Evolutionary conservation across 1,284 basidiomycete genomes (phyloP).

Genomic region (Cutaneotrichosporon cavernicola): DNA sequence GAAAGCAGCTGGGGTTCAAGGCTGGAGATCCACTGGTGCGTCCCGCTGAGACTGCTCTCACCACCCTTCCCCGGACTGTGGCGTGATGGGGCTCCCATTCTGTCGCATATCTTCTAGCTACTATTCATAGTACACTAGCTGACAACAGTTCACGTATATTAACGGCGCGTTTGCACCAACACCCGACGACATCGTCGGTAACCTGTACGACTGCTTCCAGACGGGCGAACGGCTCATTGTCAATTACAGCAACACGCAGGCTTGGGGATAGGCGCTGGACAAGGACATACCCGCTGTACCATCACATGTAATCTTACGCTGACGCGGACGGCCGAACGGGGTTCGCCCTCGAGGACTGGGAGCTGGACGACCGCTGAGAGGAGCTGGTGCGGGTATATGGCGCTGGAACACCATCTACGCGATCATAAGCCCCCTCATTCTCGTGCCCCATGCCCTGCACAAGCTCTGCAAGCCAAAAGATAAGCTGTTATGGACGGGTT

Average conservation of each 20-base stretch:
- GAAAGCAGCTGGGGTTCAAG: constrained; percentile 88
- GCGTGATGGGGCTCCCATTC: not conserved
- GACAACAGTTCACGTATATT: constrained; percentile 87
- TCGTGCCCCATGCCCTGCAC: not conserved
- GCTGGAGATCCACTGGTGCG: constrained; percentile 80
- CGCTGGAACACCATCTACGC: too few species aligned
- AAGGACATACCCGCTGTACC: not conserved
- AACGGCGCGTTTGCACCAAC: constrained; percentile 95
- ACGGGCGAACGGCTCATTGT: constrained; percentile 93
- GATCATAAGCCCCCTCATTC: too few species aligned
- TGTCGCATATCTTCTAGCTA: not conserved
- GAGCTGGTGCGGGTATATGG: too few species aligned
- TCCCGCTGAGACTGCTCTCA: constrained; percentile 15
- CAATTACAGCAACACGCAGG: constrained; percentile 64
- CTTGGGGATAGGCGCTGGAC: constrained; percentile 35
- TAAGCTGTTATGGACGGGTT: not conserved
- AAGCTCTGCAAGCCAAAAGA: not conserved
- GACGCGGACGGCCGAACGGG: not conserved
- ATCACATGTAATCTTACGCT: not conserved
- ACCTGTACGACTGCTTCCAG: constrained; percentile 79
- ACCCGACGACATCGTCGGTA: constrained; percentile 87
- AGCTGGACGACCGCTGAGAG: too few species aligned
- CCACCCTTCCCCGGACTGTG: not conserved
- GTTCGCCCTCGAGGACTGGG: too few species aligned
- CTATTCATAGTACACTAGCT: not conserved